Percentiles rank a stretch among this genome's conserved stretches.
Evolutionary conservation across 1,284 basidiomycete genomes (phyloP).

Genomic region (Neonothopanus nambi): DNA sequence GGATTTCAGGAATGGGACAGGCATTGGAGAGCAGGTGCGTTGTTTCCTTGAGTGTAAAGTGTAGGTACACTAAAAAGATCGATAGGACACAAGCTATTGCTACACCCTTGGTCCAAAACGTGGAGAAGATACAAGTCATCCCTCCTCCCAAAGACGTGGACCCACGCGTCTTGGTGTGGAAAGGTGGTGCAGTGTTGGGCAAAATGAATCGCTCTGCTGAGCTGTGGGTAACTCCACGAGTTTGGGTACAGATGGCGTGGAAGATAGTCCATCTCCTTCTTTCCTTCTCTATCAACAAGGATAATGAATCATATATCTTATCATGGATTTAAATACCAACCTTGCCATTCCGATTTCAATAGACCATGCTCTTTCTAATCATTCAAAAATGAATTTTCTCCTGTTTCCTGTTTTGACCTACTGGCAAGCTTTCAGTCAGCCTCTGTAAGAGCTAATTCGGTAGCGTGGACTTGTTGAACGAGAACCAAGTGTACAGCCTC

Average conservation of each 20-base stretch:
- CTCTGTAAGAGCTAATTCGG: no score
- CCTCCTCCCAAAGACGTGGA: conserved; percentile 94
- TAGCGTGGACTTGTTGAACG: no score
- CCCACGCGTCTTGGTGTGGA: conserved; percentile 89
- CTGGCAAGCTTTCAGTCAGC: no score
- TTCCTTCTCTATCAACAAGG: conserved; percentile 41
- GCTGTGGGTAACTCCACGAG: conserved; percentile 83
- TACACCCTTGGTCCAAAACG: conserved; percentile 75
- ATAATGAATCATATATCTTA: no score
- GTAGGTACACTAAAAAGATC: conserved; percentile 15
- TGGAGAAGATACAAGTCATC: conserved; percentile 86
- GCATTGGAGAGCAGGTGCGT: conserved; percentile 76
- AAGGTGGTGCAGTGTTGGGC: conserved; percentile 89
- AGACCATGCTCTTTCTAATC: conserved; percentile 50
- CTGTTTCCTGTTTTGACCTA: conserved; percentile 36
- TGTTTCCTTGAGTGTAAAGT: neutral
- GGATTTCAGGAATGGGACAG: conserved; percentile 74
- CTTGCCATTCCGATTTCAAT: conserved; percentile 51
- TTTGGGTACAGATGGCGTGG: conserved; percentile 43
- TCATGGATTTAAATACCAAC: conserved; percentile 31
- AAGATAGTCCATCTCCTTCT: conserved; percentile 49
- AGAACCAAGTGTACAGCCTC: no score
- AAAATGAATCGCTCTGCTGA: conserved; percentile 90
- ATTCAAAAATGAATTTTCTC: conserved; percentile 32
- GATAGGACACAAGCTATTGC: conserved; percentile 79